These are phyloP conservation scores for Sanghuangporus sanghuang DNA, from an alignment of 1,284 basidiomycete species.

Conservation along the genomic window DNA sequence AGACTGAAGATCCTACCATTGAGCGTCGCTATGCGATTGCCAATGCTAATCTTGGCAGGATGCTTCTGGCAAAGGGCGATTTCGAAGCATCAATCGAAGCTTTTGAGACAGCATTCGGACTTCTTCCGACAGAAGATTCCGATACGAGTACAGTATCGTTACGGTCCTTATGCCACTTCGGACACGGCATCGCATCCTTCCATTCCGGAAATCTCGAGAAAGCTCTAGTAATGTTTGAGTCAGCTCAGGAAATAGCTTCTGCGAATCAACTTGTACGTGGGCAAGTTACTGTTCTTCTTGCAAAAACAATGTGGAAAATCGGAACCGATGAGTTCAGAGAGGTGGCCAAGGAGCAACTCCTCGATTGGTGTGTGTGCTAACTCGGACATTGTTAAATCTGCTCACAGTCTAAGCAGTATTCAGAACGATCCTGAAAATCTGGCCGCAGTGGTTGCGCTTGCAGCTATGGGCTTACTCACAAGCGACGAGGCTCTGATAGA, in stretches of 20 bases:
- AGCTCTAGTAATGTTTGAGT: slow-evolving; percentile 64
- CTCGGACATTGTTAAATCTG: slow-evolving; percentile 5
- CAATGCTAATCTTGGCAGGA: slow-evolving; percentile 77
- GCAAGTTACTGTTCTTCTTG: slow-evolving; percentile 72
- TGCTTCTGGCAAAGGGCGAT: slow-evolving; percentile 59
- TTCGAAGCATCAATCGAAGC: slow-evolving; percentile 62
- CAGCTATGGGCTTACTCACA: slow-evolving; percentile 81
- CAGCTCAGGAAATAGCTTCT: slow-evolving; percentile 51
- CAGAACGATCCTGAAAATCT: slow-evolving; percentile 67
- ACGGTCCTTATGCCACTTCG: slow-evolving; percentile 64
- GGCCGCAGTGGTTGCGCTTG: slow-evolving; percentile 76
- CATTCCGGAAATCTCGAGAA: slow-evolving; percentile 58
- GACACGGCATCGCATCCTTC: slow-evolving; percentile 68
- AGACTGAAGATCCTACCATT: slow-evolving; percentile 70
- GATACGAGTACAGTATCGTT: slow-evolving; percentile 32
- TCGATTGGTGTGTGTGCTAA: slow-evolving; percentile 66
- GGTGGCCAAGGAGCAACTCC: slow-evolving; percentile 71
- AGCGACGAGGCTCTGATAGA: slow-evolving; percentile 79
- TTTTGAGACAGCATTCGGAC: slow-evolving; percentile 68
- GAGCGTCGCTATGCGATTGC: slow-evolving; percentile 83
- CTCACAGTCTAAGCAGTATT: slow-evolving; percentile 40
- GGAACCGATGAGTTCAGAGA: slow-evolving; percentile 73
- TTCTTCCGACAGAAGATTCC: slow-evolving; percentile 55
- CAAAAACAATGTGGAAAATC: slow-evolving; percentile 79
- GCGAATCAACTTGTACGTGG: slow-evolving; percentile 48